These are phyloP conservation scores for Russula vinacea DNA, from an alignment of 768 basidiomycete species.

Conservation along the genomic window DNA sequence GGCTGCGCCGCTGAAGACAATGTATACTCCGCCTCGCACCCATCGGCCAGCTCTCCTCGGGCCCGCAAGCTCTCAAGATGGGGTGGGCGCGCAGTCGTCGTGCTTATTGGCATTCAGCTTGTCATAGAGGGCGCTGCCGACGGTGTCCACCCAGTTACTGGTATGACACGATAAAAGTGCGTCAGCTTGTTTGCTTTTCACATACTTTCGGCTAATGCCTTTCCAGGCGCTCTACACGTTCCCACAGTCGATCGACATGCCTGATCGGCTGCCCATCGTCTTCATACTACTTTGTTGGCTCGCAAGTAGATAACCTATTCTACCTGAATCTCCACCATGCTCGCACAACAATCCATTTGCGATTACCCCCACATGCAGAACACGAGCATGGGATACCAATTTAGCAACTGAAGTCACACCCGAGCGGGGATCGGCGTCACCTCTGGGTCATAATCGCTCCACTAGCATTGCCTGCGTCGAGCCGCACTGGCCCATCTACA, in stretches of 20 bases:
- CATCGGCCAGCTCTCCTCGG: constrained; percentile 35
- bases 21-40: no score
- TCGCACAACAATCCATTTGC: constrained; percentile 70
- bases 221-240: constrained; percentile 82
- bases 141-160: constrained; percentile 93
- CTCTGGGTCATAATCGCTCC: constrained; percentile 31
- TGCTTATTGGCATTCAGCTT: constrained; percentile 83
- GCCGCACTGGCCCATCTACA: constrained; percentile 35
- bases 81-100: constrained; percentile 82
- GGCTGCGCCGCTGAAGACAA: no score
- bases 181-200: constrained; percentile 21
- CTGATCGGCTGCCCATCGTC: constrained; percentile 95
- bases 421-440: constrained; percentile 16
- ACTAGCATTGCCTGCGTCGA: constrained; percentile 31
- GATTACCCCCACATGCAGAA: constrained; percentile 43
- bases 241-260: constrained; percentile 95
- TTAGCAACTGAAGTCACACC: constrained; percentile 25
- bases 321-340: constrained; percentile 81
- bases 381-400: constrained; percentile 13
- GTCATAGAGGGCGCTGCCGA: no score
- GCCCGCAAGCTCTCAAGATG: constrained; percentile 43
- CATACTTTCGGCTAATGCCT: constrained; percentile 1
- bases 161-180: constrained; percentile 77
- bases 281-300: constrained; percentile 95
- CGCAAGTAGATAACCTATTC: constrained; percentile 83